Percentiles rank a stretch among this genome's conserved stretches.
Evolutionary conservation across 495 filamentous ascomycete species (phyloP).

Genomic region (Chaetomium tenue): DNA sequence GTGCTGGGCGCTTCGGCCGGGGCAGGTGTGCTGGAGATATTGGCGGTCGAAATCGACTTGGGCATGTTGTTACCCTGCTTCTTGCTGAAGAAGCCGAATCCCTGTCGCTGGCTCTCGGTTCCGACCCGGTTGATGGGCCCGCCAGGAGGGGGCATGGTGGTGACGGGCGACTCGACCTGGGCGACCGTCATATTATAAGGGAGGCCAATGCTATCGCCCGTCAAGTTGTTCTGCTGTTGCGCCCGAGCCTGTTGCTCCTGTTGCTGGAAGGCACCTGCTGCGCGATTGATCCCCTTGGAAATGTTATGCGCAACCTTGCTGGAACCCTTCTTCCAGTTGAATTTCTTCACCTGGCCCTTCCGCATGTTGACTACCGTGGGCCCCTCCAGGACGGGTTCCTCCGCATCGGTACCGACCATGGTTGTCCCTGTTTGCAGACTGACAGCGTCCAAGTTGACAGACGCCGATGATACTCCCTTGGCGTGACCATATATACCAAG

Average conservation of each 20-base stretch:
- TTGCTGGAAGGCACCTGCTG: conserved; percentile 58
- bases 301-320: conserved; percentile 92
- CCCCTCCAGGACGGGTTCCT: conserved; percentile 67
- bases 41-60: conserved; percentile 56
- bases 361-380: conserved; percentile 90
- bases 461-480: conserved; percentile 70
- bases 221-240: conserved; percentile 53
- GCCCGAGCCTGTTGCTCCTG: conserved; percentile 39
- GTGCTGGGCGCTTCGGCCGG: conserved; percentile 57
- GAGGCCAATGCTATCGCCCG: conserved; percentile 57
- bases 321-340: conserved; percentile 97
- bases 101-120: conserved; percentile 59
- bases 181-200: conserved; percentile 60
- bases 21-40: conserved; percentile 42
- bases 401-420: conserved; percentile 62
- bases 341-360: conserved; percentile 89
- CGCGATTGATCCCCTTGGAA: conserved; percentile 85
- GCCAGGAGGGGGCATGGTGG: conserved; percentile 26
- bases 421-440: conserved; percentile 40
- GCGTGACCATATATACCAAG: conserved; percentile 79
- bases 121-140: conserved; percentile 30
- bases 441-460: conserved; percentile 55
- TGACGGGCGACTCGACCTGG: conserved; percentile 47
- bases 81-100: conserved; percentile 74
- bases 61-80: conserved; percentile 37